Base-by-base conservation (phyloP, 1,284 basidiomycete species). In the Pseudozyma sp. region DNA sequence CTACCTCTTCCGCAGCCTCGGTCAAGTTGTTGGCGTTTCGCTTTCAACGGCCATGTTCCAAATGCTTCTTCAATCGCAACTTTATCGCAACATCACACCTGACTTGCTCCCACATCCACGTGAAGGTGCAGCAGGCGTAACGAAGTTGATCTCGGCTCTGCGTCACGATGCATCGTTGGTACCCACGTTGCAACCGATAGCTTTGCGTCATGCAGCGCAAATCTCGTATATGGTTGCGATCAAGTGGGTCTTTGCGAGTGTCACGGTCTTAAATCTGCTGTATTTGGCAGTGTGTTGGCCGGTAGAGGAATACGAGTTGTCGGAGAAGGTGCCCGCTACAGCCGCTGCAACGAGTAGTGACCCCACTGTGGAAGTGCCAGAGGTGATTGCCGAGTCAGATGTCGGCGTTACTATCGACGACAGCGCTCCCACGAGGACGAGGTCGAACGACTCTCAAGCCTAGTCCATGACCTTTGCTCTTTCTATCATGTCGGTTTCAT, bases 11-110 rank as follows among this genome's bases (percentile, higher is more conserved):
- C 88, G 93, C 25, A 83, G 75, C 48, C 57, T 76, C 89, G 92
- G 92, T 18, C 93, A 94, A 87, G 93, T 94, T 5, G 88, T 89
- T 14, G 93, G 93, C 4, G 92, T 95, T 1, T 91, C 91, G 1
- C 85, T 92, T 16, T 90, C 92, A 1, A 91, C 92, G 0, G 92
- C 91, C 0, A 85, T 95, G 16, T 92, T 94, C 85, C 93, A 95
- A 80, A 89, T 88, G 11, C 87, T 87, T 40, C 87, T 95, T 25
- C 89, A 89, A 51, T 75, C 77, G 2, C 89, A 92, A 77, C 87
- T 95, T 38, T 87, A 86, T 18, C 85, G 87, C 43, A 89, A 91
- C 6, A 91, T 94, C 59, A 88, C 88, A 12, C 57, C 60, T 87
- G 87, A 0, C 88, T 89, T 7, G 87, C 89, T 67, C 87, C 91